Percentiles rank a stretch among this genome's conserved stretches.
Evolutionary conservation across 2,329 filamentous ascomycete genomes (phyloP).

Genomic region (Cladosporium sp.): DNA sequence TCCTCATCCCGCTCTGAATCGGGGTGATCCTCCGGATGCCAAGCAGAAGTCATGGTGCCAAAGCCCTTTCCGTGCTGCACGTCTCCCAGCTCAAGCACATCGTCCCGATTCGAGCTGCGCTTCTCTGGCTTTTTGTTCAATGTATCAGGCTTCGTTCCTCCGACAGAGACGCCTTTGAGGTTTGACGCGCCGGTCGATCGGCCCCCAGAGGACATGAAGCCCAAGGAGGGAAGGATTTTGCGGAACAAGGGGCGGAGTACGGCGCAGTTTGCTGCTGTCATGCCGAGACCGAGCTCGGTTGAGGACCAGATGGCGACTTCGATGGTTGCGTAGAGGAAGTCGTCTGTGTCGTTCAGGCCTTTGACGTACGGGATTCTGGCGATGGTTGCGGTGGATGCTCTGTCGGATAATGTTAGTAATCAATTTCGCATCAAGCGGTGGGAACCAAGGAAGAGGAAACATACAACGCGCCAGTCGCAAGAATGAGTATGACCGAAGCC

Average conservation of each 20-base stretch:
- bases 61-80: conserved; percentile 4
- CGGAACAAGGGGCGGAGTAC: conserved; percentile 51
- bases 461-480: conserved; percentile 42
- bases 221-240: conserved; percentile 3
- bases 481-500: conserved; percentile 39
- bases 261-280: conserved; percentile 49
- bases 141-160: not conserved
- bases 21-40: not conserved
- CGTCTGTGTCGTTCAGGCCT: conserved; percentile 14
- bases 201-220: not conserved
- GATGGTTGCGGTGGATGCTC: conserved; percentile 23
- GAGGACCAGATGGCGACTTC: conserved; percentile 41
- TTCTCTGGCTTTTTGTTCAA: not conserved
- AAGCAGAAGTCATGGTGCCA: conserved; percentile 6
- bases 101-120: not conserved
- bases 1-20: not conserved
- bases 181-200: not conserved
- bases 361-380: conserved; percentile 33
- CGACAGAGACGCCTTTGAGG: not conserved
- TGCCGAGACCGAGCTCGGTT: conserved; percentile 34
- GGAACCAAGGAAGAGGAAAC: conserved; percentile 1
- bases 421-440: not conserved
- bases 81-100: conserved; percentile 6
- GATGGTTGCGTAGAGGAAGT: conserved; percentile 37
- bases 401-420: not conserved